These are phyloP conservation scores for Lanzia echinophila DNA, from an alignment of 2,329 filamentous ascomycete genomes.

Conservation along the genomic window DNA sequence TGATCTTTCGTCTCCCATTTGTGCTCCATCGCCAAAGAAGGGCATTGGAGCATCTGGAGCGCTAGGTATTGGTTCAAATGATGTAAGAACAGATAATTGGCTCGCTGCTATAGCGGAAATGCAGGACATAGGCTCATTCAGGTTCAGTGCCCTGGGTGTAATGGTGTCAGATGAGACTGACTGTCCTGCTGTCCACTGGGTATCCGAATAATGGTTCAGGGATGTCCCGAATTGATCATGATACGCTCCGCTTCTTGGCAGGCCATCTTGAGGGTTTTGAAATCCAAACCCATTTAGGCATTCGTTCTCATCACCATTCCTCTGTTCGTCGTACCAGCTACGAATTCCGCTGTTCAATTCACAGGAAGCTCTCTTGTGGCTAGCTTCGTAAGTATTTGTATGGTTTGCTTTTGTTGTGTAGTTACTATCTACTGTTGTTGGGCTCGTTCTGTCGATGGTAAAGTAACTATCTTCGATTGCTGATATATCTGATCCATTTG, in stretches of 20 bases:
- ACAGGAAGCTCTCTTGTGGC: no score
- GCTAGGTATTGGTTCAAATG: conserved; percentile 13
- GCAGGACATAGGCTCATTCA: conserved; percentile 13
- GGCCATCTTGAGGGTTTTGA: conserved; percentile 12
- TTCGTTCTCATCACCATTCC: not conserved
- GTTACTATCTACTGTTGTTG: conserved; percentile 13
- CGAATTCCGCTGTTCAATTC: not conserved
- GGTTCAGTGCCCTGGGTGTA: conserved; percentile 21
- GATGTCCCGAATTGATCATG: conserved; percentile 5
- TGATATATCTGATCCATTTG: conserved; percentile 3
- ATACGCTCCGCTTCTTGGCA: conserved; percentile 11
- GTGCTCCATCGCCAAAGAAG: no score
- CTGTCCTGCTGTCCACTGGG: conserved; percentile 12
- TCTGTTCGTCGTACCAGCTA: not conserved
- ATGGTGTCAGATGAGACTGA: conserved; percentile 17
- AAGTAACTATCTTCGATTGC: conserved; percentile 6
- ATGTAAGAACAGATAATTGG: conserved; percentile 13
- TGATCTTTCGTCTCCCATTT: no score
- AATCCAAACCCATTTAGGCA: conserved; percentile 5
- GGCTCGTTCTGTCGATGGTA: conserved; percentile 11
- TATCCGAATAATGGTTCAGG: conserved; percentile 12
- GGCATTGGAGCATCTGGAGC: no score
- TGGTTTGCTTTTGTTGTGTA: conserved; percentile 7
- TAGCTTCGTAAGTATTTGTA: not conserved
- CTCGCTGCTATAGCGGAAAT: conserved; percentile 19